A percentile compares a stretch with the other conserved stretches of the same genome.
These are phyloP conservation scores for Pichia inconspicua DNA, from an alignment of 1,139 yeast genomes.

Conservation along the genomic window DNA sequence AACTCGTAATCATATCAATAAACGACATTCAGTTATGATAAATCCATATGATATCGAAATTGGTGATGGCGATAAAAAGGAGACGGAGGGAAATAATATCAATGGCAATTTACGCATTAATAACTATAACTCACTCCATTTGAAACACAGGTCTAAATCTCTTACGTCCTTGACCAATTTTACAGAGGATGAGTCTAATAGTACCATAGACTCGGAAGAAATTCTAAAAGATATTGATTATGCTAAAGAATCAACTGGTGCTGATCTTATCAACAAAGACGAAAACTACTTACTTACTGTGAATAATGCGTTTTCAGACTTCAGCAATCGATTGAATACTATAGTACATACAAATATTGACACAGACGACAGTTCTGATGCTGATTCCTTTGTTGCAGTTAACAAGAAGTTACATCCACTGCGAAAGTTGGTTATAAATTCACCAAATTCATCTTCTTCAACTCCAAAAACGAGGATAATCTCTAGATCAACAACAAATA, in stretches of 20 bases:
- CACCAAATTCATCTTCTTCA: slow-evolving; percentile 2
- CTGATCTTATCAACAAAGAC: too few relatives aligned
- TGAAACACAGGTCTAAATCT: not conserved
- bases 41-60: not conserved
- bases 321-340: slow-evolving; percentile 1
- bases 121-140: not conserved
- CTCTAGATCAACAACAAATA: not conserved
- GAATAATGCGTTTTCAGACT: slow-evolving; percentile 10
- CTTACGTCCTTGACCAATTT: not conserved
- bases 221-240: slow-evolving; percentile 3
- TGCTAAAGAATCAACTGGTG: not conserved
- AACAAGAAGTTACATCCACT: slow-evolving; percentile 3
- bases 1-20: slow-evolving; percentile 1
- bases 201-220: slow-evolving; percentile 6
- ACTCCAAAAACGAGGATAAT: not conserved
- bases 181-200: not conserved
- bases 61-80: not conserved
- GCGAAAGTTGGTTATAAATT: slow-evolving; percentile 5
- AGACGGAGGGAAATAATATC: not conserved
- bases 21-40: slow-evolving; percentile 8
- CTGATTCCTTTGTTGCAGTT: not conserved
- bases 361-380: not conserved
- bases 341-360: not conserved
- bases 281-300: slow-evolving; percentile 4
- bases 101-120: not conserved